Base-by-base conservation (phyloP, 371 early-diverging fungal genomes). In the Rhizopus stolonifer region DNA sequence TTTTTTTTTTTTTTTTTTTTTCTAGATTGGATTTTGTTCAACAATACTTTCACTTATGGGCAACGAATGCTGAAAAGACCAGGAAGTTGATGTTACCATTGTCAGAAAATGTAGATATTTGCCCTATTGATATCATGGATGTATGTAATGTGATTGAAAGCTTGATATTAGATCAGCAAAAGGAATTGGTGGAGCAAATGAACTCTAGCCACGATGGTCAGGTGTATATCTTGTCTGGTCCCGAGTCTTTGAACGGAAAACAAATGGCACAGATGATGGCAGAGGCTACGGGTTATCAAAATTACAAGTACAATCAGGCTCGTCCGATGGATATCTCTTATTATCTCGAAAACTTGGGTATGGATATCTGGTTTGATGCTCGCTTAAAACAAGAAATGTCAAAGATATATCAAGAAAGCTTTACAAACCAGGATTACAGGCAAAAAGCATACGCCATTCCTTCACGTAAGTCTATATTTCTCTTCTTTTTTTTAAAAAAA, bases 21-120 rank as follows among this genome's bases (percentile, higher is more conserved):
- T n/a, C n/a, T 50, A 76, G 77, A 60, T 65, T 72, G 24, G 77
- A 77, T 33, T 77, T 69, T 63, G 53, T 77, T 15, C 64, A 73
- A 31, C 68, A 68, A 46, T 60, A 64, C 46, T 64, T 68, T 24
- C 68, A 68, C 51, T 49, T 68, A 18, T 64, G 64, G 68, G 53
- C 68, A 9, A 57, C 24, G 23, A 54, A 60, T 55, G 56, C 60
- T 14, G 68, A 68, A 46, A 57, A 57, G 34, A 31, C 64, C 22
- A 53, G 58, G 2, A 39, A 49, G 23, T 19, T 68, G 6, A 9
- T 64, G 13, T 22, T 68, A 36, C 64, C 64, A 14, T 22, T 68
- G 13, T 43, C 44, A 4, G 58, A 47, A 19, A 52, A 60, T 26
- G 54, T 36, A 2, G 45, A 57, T 8, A 52, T 68, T 1, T 64